These are phyloP conservation scores for Trichoderma oligosporum DNA, from an alignment of 2,329 filamentous ascomycete genomes.

Conservation along the genomic window DNA sequence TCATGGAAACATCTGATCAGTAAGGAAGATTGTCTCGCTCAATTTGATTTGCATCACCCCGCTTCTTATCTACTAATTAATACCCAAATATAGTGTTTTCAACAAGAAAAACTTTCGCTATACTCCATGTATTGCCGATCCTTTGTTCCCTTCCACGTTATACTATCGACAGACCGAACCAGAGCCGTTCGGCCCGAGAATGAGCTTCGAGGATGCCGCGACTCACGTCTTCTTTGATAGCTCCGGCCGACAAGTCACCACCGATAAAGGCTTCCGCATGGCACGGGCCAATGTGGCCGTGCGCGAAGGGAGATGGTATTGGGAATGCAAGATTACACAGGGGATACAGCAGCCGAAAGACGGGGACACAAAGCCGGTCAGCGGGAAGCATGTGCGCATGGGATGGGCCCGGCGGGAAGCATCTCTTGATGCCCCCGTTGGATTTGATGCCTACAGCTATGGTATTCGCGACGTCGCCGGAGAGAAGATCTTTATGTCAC, in stretches of 20 bases:
- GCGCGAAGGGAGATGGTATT: slow-evolving; percentile 86
- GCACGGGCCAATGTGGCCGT: slow-evolving; percentile 86
- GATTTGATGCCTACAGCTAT: slow-evolving; percentile 90
- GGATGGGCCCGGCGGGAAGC: slow-evolving; percentile 83
- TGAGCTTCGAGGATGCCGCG: slow-evolving; percentile 91
- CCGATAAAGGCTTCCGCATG: slow-evolving; percentile 90
- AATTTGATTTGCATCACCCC: slow-evolving; percentile 10
- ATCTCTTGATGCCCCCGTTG: slow-evolving; percentile 76
- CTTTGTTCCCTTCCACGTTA: slow-evolving; percentile 77
- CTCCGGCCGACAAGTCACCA: slow-evolving; percentile 72
- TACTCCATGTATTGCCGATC: slow-evolving; percentile 85
- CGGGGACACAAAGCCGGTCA: slow-evolving; percentile 43
- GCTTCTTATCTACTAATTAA: slow-evolving; percentile 10
- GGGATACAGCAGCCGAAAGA: slow-evolving; percentile 54
- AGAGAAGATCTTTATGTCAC: slow-evolving; percentile 88
- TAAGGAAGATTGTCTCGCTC: slow-evolving; percentile 35
- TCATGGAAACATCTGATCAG: slow-evolving; percentile 63
- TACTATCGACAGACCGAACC: slow-evolving; percentile 89
- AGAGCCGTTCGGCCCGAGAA: slow-evolving; percentile 74
- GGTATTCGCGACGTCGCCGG: slow-evolving; percentile 85
- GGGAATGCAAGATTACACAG: slow-evolving; percentile 84
- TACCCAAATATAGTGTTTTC: slow-evolving; percentile 40
- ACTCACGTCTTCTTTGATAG: slow-evolving; percentile 79
- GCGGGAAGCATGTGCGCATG: slow-evolving; percentile 68
- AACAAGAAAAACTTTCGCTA: slow-evolving; percentile 80